phyloP scores from a whole-genome alignment of 768 basidiomycete species.

The Steccherinum ochraceum region DNA sequence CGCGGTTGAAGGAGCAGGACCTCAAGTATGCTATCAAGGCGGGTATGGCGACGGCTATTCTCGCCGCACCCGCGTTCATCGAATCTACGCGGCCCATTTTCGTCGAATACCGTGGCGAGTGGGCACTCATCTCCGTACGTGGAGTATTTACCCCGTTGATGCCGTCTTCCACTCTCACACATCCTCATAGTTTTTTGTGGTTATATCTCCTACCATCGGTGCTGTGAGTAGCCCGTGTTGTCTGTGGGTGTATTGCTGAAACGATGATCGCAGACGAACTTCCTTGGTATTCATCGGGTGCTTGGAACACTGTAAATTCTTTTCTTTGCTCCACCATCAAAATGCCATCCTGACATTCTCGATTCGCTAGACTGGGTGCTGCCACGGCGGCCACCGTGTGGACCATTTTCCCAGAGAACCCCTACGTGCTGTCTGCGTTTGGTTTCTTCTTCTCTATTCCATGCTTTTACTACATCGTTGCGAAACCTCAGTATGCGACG shows the following conservation, averaged over 20 bases:
- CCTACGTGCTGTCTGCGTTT: slow-evolving; percentile 67
- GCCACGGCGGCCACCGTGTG: slow-evolving; percentile 67
- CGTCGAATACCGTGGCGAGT: slow-evolving; percentile 82
- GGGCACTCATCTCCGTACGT: slow-evolving; percentile 89
- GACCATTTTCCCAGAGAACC: slow-evolving; percentile 68
- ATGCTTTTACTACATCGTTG: slow-evolving; percentile 88
- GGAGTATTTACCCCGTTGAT: neutral
- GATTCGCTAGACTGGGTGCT: slow-evolving; percentile 61
- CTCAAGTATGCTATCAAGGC: slow-evolving; percentile 86
- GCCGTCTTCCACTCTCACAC: neutral
- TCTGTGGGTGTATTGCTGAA: no score
- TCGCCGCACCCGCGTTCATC: slow-evolving; percentile 87
- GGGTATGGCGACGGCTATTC: slow-evolving; percentile 73
- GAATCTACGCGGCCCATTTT: slow-evolving; percentile 73
- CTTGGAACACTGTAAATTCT: slow-evolving; percentile 72
- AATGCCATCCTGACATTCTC: slow-evolving; percentile 7
- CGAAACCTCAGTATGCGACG: slow-evolving; percentile 68
- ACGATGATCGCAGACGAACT: slow-evolving; percentile 61
- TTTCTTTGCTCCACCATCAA: neutral
- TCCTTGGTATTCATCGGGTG: slow-evolving; percentile 74
- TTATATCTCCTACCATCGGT: slow-evolving; percentile 87
- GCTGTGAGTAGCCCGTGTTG: slow-evolving; percentile 63
- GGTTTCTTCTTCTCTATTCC: slow-evolving; percentile 90
- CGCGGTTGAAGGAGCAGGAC: slow-evolving; percentile 61
- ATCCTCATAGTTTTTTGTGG: slow-evolving; percentile 66